Percentiles rank a stretch among this genome's conserved stretches.
These are phyloP conservation scores for Chaetomiaceae sp. DNA, from an alignment of 2,329 filamentous ascomycete species.

Conservation along the genomic window DNA sequence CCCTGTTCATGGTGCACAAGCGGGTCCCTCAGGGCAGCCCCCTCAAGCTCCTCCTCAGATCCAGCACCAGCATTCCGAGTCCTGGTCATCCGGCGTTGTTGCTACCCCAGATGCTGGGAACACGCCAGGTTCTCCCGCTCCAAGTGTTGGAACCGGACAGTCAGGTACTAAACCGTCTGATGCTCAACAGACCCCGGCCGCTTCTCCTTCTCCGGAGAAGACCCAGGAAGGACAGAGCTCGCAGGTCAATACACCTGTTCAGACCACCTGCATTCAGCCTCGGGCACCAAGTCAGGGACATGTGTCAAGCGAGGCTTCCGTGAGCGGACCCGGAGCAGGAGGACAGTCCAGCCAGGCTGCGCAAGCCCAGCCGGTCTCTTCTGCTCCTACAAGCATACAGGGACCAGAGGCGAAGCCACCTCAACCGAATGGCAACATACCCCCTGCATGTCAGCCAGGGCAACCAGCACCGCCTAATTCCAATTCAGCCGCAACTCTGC, in stretches of 20 bases:
- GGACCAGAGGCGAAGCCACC: neutral
- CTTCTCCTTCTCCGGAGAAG: no score
- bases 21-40: neutral
- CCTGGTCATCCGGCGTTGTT: neutral
- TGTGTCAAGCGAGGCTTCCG: neutral
- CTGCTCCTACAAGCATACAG: no score
- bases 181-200: neutral
- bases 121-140: neutral
- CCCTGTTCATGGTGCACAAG: neutral
- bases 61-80: neutral
- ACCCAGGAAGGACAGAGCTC: neutral
- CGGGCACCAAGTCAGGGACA: neutral
- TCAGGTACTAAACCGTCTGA: no score
- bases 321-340: no score
- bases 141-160: neutral
- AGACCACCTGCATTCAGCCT: no score
- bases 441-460: neutral
- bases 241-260: no score
- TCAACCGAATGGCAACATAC: neutral
- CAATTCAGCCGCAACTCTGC: neutral
- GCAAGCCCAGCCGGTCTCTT: neutral
- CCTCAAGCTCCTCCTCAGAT: neutral
- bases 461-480: neutral
- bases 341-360: neutral
- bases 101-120: neutral